Percentiles rank a stretch among this genome's conserved stretches.
Evolutionary conservation across 2,329 filamentous ascomycete species (phyloP).

Genomic region (Neocucurbitaria cava): DNA sequence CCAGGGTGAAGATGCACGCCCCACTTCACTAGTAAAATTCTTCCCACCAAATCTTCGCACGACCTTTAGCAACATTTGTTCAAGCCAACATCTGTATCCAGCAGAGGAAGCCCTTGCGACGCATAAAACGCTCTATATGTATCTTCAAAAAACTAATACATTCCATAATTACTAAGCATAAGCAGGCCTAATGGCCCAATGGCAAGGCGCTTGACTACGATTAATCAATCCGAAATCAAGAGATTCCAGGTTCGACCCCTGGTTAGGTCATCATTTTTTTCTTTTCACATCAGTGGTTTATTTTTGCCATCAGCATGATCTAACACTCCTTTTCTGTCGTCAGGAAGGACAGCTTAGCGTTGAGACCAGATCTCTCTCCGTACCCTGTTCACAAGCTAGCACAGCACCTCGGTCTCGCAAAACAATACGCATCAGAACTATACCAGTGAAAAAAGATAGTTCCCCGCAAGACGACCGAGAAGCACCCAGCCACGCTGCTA

Average conservation of each 20-base stretch:
- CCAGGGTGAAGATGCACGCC: too few species aligned
- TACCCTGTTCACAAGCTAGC: too few species aligned
- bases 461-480: too few species aligned
- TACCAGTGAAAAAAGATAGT: too few species aligned
- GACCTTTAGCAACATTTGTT: neutral
- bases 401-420: too few species aligned
- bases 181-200: slow-evolving; percentile 58
- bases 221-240: slow-evolving; percentile 4
- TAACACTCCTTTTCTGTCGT: too few species aligned
- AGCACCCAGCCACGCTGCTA: too few species aligned
- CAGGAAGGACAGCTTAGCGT: too few species aligned
- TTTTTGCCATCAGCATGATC: neutral
- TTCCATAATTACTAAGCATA: neutral
- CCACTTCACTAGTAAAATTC: neutral
- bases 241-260: slow-evolving; percentile 5
- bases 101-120: neutral
- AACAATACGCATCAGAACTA: too few species aligned
- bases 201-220: slow-evolving; percentile 67
- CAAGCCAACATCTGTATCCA: neutral
- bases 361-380: too few species aligned
- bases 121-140: neutral
- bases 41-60: neutral
- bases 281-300: neutral
- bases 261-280: neutral
- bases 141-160: neutral